Evolutionary conservation across 257 asterid genomes (phyloP).

Genomic region (Scutellaria baicalensis): DNA sequence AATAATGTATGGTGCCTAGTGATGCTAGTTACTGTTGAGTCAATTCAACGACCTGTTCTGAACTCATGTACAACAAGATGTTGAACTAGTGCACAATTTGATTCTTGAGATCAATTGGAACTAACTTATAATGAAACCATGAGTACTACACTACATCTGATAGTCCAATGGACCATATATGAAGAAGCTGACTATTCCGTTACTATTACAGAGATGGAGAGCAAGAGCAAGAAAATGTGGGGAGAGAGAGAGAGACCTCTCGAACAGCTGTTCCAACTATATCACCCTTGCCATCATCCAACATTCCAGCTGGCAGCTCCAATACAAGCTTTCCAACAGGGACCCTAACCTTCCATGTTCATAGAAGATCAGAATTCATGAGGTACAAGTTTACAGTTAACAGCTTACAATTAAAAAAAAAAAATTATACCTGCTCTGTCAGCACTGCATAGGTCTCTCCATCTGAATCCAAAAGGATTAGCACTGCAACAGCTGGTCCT

Average conservation of each 20-base stretch:
- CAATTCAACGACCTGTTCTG: neutral
- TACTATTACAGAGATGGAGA: constrained; percentile 4
- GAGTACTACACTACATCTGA: neutral
- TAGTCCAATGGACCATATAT: neutral
- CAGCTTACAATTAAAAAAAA: neutral
- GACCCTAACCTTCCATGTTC: constrained; percentile 67
- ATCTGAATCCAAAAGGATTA: constrained; percentile 76
- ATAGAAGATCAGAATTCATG: constrained; percentile 11
- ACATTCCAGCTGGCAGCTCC: constrained; percentile 96
- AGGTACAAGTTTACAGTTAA: neutral
- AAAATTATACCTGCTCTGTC: constrained; percentile 67
- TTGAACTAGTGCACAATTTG: neutral
- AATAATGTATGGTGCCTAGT: neutral
- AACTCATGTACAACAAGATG: neutral
- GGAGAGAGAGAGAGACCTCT: constrained; percentile 57
- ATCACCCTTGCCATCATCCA: constrained; percentile 90
- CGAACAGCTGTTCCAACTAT: constrained; percentile 90
- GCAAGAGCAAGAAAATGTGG: constrained; percentile 10
- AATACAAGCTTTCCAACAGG: constrained; percentile 89
- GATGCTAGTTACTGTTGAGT: neutral
- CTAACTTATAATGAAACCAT: neutral
- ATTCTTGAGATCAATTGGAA: neutral
- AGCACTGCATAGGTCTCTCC: constrained; percentile 87
- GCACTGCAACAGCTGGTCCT: constrained; percentile 95
- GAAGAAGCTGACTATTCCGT: neutral